These are phyloP conservation scores for Urostyla sp. DNA, from an alignment of 73 alveolate genomes.

Conservation along the genomic window DNA sequence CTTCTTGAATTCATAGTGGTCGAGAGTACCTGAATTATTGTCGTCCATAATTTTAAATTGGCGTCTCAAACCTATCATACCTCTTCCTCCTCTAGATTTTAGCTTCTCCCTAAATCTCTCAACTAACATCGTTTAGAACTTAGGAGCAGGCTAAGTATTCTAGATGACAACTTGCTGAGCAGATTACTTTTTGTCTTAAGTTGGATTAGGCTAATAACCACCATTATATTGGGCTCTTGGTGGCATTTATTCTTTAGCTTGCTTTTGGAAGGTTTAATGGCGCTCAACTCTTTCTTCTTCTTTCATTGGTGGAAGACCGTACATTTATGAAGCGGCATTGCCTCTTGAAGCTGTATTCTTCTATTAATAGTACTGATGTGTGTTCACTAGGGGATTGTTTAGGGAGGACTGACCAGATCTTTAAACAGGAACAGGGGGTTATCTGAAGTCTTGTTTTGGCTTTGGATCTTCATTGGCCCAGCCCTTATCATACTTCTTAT, in stretches of 20 bases:
- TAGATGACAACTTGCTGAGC: constrained; percentile 6
- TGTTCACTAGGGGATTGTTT: constrained; percentile 56
- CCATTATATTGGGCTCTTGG: constrained; percentile 50
- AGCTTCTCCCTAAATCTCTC: constrained; percentile 71
- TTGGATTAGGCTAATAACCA: constrained; percentile 49
- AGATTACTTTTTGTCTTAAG: constrained; percentile 13
- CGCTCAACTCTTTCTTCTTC: background rate
- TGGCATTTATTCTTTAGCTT: constrained; percentile 22
- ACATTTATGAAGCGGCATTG: constrained; percentile 17
- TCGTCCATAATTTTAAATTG: constrained; percentile 83
- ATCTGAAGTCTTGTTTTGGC: constrained; percentile 29
- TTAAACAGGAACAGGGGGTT: constrained; percentile 34
- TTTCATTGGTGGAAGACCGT: constrained; percentile 19
- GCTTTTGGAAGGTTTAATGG: background rate
- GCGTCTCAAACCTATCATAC: constrained; percentile 72
- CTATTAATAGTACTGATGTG: constrained; percentile 33
- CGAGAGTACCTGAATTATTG: constrained; percentile 78
- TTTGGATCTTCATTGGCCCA: constrained; percentile 63
- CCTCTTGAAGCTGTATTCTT: constrained; percentile 45
- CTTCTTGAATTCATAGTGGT: constrained; percentile 81
- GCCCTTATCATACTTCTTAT: constrained; percentile 69
- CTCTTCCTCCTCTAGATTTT: constrained; percentile 69
- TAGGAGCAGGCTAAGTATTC: constrained; percentile 29
- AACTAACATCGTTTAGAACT: constrained; percentile 53
- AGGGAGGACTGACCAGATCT: constrained; percentile 44